Evolutionary conservation across 768 basidiomycete species (phyloP).

Genomic region (Agrocybe pediades): DNA sequence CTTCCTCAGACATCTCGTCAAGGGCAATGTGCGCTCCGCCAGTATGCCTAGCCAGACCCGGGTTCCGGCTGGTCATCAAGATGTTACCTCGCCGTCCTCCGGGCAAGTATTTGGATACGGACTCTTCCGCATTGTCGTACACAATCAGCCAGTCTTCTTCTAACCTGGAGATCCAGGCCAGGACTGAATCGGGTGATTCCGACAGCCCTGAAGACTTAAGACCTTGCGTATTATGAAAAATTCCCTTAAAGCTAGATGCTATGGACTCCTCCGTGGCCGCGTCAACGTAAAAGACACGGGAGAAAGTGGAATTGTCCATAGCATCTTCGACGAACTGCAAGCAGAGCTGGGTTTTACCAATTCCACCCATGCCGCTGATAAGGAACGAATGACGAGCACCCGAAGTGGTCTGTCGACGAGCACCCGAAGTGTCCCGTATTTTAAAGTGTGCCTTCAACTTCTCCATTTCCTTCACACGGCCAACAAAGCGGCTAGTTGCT

Average conservation of each 20-base stretch:
- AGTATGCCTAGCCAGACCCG: slow-evolving; percentile 6
- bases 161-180: slow-evolving; percentile 14
- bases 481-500: no score
- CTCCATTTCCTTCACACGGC: no score
- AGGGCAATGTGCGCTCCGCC: slow-evolving; percentile 6
- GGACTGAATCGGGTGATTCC: not conserved
- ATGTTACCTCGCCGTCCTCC: slow-evolving; percentile 18
- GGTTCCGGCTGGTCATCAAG: slow-evolving; percentile 19
- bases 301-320: not conserved
- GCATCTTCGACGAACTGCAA: no score
- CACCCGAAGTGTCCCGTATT: no score
- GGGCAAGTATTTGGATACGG: slow-evolving; percentile 13
- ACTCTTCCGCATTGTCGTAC: slow-evolving; percentile 20
- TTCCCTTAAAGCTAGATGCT: not conserved
- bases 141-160: slow-evolving; percentile 19
- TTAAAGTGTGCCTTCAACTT: no score
- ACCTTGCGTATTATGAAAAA: not conserved
- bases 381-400: no score
- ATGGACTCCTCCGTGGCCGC: not conserved
- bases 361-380: no score
- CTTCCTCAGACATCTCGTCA: slow-evolving; percentile 15
- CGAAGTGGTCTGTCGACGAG: no score
- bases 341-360: no score
- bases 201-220: not conserved
- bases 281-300: not conserved